A percentile compares a stretch with the other conserved stretches of the same genome.
Evolutionary conservation across 108 stramenopile genomes (phyloP).

Genomic region (Phaeodactylum tricornutum): DNA sequence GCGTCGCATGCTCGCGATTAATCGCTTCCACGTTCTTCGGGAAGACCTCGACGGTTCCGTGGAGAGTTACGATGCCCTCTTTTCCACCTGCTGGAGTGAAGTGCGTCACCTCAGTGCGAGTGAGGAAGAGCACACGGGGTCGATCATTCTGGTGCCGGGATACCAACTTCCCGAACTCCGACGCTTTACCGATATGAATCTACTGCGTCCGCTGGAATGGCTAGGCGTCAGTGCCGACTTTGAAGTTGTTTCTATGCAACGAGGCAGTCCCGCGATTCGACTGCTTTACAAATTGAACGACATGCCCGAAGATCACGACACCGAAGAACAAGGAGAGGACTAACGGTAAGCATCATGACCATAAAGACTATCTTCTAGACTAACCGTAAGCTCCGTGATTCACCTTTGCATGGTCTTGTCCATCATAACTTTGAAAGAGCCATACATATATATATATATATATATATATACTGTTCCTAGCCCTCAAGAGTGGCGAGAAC

Average conservation of each 20-base stretch:
- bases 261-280: conserved; percentile 40
- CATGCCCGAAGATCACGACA: conserved; percentile 26
- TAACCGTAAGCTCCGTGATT: too few relatives aligned
- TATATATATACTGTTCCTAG: too few relatives aligned
- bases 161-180: conserved; percentile 15
- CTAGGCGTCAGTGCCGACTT: conserved; percentile 39
- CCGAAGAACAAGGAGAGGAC: too few relatives aligned
- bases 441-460: too few relatives aligned
- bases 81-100: conserved; percentile 63
- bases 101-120: conserved; percentile 21
- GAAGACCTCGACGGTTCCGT: conserved; percentile 9
- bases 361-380: too few relatives aligned
- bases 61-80: conserved; percentile 28
- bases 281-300: conserved; percentile 55
- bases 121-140: conserved; percentile 38
- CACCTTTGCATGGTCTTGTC: too few relatives aligned
- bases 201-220: conserved; percentile 58
- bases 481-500: too few relatives aligned
- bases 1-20: conserved; percentile 43
- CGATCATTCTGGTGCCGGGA: conserved; percentile 50
- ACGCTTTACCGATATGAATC: conserved; percentile 36
- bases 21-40: conserved; percentile 52
- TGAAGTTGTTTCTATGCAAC: conserved; percentile 55
- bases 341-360: too few relatives aligned
- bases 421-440: too few relatives aligned